Evolutionary conservation across 331 rosid species (phyloP).

Genomic region (Arachis monticola): DNA sequence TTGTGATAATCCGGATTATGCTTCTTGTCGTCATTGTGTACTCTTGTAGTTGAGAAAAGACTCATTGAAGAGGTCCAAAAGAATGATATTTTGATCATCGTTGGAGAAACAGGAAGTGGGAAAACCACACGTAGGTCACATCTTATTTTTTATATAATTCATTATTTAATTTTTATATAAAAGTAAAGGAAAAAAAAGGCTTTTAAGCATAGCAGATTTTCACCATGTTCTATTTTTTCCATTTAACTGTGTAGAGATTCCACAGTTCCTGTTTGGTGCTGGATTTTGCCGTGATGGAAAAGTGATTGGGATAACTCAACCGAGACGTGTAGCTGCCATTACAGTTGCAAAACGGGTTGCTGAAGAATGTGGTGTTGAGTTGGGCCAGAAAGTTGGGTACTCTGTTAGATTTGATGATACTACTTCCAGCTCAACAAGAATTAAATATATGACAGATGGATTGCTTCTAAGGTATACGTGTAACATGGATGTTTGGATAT

Average conservation of each 20-base stretch:
- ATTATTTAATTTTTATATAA: slow-evolving; percentile 9
- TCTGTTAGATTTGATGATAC: slow-evolving; percentile 89
- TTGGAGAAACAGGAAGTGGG: slow-evolving; percentile 99
- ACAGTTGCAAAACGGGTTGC: slow-evolving; percentile 93
- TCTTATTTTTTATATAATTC: slow-evolving; percentile 15
- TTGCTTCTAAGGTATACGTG: slow-evolving; percentile 77
- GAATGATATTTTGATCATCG: slow-evolving; percentile 75
- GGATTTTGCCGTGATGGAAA: slow-evolving; percentile 81
- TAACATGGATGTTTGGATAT: neutral
- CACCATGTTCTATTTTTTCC: slow-evolving; percentile 14
- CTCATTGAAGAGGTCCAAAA: slow-evolving; percentile 69
- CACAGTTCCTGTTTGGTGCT: slow-evolving; percentile 80
- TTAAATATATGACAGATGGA: slow-evolving; percentile 97
- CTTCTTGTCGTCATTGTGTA: slow-evolving; percentile 22
- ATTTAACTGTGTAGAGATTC: slow-evolving; percentile 67
- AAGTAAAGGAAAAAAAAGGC: neutral
- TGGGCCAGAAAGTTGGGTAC: slow-evolving; percentile 90
- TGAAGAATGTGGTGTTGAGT: slow-evolving; percentile 75
- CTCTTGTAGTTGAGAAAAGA: slow-evolving; percentile 65
- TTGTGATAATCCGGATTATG: neutral
- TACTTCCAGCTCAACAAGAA: slow-evolving; percentile 75
- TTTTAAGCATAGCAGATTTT: slow-evolving; percentile 32
- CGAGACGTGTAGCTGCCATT: slow-evolving; percentile 93
- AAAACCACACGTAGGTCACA: slow-evolving; percentile 86
- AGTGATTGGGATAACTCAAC: slow-evolving; percentile 87